These are phyloP conservation scores for Solanum ossicruentum DNA, from an alignment of 257 asterid genomes.

Conservation along the genomic window DNA sequence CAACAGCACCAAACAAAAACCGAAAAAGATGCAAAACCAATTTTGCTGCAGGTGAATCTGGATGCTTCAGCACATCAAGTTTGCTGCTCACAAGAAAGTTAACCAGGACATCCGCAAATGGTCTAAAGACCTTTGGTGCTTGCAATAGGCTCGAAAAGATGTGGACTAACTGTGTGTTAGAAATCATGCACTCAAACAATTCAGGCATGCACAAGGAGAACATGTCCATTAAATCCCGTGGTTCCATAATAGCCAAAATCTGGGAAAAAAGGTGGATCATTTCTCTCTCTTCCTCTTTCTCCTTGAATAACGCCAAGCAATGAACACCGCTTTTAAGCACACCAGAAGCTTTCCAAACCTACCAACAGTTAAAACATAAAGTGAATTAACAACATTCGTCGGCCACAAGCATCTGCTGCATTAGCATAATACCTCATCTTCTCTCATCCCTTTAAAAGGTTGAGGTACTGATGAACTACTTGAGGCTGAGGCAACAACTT, in stretches of 20 bases:
- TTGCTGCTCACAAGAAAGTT: conserved; percentile 89
- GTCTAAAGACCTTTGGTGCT: conserved; percentile 88
- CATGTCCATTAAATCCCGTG: conserved; percentile 98
- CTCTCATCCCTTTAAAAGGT: conserved; percentile 91
- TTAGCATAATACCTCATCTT: conserved; percentile 68
- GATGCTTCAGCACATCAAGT: conserved; percentile 95
- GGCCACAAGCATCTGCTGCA: background rate
- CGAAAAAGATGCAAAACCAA: conserved; percentile 97
- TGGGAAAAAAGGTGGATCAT: conserved; percentile 90
- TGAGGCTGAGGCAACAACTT: conserved; percentile 53
- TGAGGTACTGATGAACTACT: conserved; percentile 62
- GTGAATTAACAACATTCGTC: background rate
- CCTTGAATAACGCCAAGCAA: conserved; percentile 92
- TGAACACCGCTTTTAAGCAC: conserved; percentile 95
- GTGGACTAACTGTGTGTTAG: conserved; percentile 84
- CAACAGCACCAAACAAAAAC: conserved; percentile 77
- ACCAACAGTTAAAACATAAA: conserved; percentile 3
- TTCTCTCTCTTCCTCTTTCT: conserved; percentile 97
- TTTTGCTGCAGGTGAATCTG: conserved; percentile 98
- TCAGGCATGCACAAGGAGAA: conserved; percentile 96
- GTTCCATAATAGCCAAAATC: conserved; percentile 95
- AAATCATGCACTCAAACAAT: conserved; percentile 97
- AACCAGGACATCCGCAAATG: conserved; percentile 94
- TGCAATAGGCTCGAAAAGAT: conserved; percentile 91
- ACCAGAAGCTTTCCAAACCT: conserved; percentile 99